Evolutionary conservation across 1,284 basidiomycete species (phyloP).

Genomic region (Schizophyllum commune): DNA sequence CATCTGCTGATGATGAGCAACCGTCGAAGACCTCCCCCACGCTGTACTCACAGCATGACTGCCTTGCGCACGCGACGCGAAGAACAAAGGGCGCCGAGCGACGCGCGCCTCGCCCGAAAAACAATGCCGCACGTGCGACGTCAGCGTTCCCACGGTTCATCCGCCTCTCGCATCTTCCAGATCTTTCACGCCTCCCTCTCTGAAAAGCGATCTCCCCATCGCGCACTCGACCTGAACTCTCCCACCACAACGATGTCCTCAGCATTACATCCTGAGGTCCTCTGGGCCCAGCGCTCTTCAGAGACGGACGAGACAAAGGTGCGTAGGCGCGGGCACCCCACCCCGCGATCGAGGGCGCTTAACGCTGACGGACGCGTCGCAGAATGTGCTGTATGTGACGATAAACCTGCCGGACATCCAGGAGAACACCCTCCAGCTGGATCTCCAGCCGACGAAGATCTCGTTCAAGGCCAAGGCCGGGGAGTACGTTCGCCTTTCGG

Average conservation of each 20-base stretch:
- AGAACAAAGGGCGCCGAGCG: slow-evolving; percentile 18
- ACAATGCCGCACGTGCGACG: background rate
- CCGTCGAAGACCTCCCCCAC: background rate
- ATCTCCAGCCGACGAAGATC: slow-evolving; percentile 56
- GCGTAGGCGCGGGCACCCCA: slow-evolving; percentile 7
- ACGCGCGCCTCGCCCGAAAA: background rate
- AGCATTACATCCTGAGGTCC: slow-evolving; percentile 68
- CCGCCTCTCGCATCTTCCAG: slow-evolving; percentile 27
- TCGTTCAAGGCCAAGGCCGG: slow-evolving; percentile 68
- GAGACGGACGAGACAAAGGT: slow-evolving; percentile 64
- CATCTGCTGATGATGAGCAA: slow-evolving; percentile 39
- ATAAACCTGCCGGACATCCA: slow-evolving; percentile 80
- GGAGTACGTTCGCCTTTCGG: slow-evolving; percentile 41
- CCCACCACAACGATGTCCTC: slow-evolving; percentile 33
- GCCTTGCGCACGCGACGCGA: slow-evolving; percentile 8
- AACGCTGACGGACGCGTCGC: slow-evolving; percentile 19
- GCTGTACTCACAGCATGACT: slow-evolving; percentile 2
- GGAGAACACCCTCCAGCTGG: slow-evolving; percentile 51
- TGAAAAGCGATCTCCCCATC: slow-evolving; percentile 7
- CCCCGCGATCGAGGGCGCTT: background rate
- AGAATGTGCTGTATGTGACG: slow-evolving; percentile 83
- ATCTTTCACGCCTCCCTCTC: slow-evolving; percentile 22
- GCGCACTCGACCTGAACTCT: slow-evolving; percentile 9
- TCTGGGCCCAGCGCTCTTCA: slow-evolving; percentile 89
- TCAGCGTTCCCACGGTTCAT: background rate